Evolutionary conservation across 2,329 filamentous ascomycete species (phyloP), one percentile per base, ranked within the genome.

Genomic region (Penicillium sumatraense): DNA sequence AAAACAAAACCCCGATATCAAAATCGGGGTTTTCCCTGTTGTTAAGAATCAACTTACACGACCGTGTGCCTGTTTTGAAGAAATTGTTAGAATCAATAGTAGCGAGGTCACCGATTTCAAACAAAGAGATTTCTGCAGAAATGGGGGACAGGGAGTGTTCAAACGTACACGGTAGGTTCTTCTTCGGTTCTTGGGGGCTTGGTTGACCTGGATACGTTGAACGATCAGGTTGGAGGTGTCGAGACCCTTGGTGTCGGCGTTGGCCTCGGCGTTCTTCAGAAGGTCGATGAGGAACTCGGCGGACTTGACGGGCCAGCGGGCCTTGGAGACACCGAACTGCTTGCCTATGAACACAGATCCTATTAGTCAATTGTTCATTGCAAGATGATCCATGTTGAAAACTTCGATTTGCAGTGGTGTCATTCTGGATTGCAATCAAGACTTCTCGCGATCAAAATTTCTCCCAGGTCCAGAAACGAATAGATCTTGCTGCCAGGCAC

Each of bases 121-220:
- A n/a, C n/a, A n/a, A n/a, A n/a, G n/a, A n/a, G 8, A 35, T 35
- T 35, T n/a, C 14, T 9, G 8, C 14, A 35, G 8, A 9, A 35
- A 35, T 9, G n/a, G 5, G 8, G 31, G 31, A 35, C 14, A n/a
- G n/a, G 8, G 14, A n/a, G 14, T 8, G 8, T n/a, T 35, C 8
- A 14, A 35, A 35, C 8, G 5, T n/a, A 9, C 8, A 88, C 95
- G 93, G 90, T 99, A 99, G 78, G 95, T 99, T 81, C 95, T 89
- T 84, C 95, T 88, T 79, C 95, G 89, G 87, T 98, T 93, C 89
- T 98, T 98, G 75, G 95, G 95, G 72, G 95, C 96, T 87, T 99
- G 95, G 91, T 99, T 99, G 87, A 99, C 95, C 86, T 99, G 95
- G 84, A 99, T 99, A 90, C 97, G 96, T 91, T 97, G 97, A 84